Base-by-base conservation (phyloP, 2,329 filamentous ascomycete genomes). In the Taxawa tesnikishii region DNA sequence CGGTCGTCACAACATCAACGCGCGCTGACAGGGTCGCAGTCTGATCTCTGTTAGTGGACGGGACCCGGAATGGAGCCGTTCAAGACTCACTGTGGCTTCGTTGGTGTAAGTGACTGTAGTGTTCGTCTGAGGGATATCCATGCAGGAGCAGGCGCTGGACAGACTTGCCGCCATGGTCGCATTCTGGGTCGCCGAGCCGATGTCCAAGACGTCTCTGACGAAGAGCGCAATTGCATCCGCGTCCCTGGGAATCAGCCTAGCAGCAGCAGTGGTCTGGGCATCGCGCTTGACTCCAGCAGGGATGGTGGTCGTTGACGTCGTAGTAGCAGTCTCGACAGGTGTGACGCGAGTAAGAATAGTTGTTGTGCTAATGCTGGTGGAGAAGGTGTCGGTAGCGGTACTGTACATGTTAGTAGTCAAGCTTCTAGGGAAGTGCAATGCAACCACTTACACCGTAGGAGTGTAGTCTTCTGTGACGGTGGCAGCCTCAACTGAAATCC, bases 141-240 rank as follows among this genome's bases (percentile, higher is more conserved):
- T 46, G 33, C 51, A 54, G n/a, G 18, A 28, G 34, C 52, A 55
- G 24, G 51, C 51, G 32, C 50, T 54, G 10, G 44, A 46, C 32
- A 54, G 18, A 31, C 2, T 27, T 25, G 3, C 15, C 24, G 17
- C 31, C 28, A 27, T 29, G 26, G 23, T 25, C 25, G 33, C 30
- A 36, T 24, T 23, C n/a, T 17, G 26, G 16, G 33, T 36, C 31
- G 13, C 27, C 24, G n/a, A n/a, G n/a, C n/a, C n/a, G n/a, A n/a
- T n/a, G n/a, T n/a, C n/a, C n/a, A n/a, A n/a, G n/a, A n/a, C n/a
- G n/a, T n/a, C n/a, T n/a, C n/a, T n/a, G n/a, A n/a, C n/a, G n/a
- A n/a, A n/a, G n/a, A n/a, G n/a, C n/a, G n/a, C n/a, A n/a, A n/a
- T n/a, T n/a, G n/a, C 37, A n/a, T 41, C 31, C 5, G 32, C 40